Conservation (phyloP, 169 alveolate genomes). For the Cryptosporidium parvum region DNA sequence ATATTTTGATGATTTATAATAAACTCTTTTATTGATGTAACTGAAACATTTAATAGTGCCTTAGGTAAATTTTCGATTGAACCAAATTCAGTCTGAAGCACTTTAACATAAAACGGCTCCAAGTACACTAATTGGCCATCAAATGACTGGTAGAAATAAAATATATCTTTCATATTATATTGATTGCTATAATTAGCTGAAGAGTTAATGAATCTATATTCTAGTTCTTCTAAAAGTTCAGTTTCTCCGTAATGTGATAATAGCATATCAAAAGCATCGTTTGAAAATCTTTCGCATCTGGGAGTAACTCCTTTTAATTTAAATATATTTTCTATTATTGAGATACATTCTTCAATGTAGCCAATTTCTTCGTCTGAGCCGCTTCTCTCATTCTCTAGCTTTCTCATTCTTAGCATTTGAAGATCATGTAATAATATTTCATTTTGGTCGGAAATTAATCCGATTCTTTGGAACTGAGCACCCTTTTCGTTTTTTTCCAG, state of each 20-base stretch:
- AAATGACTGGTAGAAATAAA: constrained; percentile 53
- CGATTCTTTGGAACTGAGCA: constrained; percentile 61
- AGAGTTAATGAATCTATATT: neutral
- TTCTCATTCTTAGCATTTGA: constrained; percentile 39
- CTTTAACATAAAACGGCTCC: constrained; percentile 53
- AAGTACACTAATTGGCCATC: constrained; percentile 67
- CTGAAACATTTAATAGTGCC: constrained; percentile 14
- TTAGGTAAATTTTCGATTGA: constrained; percentile 41
- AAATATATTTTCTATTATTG: constrained; percentile 5
- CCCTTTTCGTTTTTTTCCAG: constrained; percentile 34
- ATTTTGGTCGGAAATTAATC: constrained; percentile 11
- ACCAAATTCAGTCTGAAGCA: constrained; percentile 43
- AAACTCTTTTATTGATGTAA: constrained; percentile 17
- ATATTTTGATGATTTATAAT: neutral
- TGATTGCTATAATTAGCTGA: neutral
- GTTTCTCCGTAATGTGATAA: constrained; percentile 30
- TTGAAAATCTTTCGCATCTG: neutral
- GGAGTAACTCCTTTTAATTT: constrained; percentile 16
- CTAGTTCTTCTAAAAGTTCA: constrained; percentile 47
- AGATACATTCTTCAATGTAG: constrained; percentile 63
- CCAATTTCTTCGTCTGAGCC: constrained; percentile 5
- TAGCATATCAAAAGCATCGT: neutral
- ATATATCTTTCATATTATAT: neutral
- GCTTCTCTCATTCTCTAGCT: neutral
- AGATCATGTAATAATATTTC: constrained; percentile 30